A percentile compares a stretch with the other conserved stretches of the same genome.
Evolutionary conservation across 768 basidiomycete species (phyloP).

Genomic region (Gloeopeniophorella convolvens): DNA sequence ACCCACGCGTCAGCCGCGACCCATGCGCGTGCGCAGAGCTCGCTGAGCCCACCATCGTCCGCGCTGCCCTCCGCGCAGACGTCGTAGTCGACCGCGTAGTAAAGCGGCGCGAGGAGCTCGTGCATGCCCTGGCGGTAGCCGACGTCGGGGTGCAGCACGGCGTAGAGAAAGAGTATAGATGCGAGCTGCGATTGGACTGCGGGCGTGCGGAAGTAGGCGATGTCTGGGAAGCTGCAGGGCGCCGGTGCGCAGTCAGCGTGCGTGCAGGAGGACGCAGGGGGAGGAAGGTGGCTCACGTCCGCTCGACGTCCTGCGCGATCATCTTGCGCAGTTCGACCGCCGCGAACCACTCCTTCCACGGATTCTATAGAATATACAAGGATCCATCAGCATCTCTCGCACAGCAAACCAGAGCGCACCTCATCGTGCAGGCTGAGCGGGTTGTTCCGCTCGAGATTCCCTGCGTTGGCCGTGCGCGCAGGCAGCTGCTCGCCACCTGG

Average conservation of each 20-base stretch:
- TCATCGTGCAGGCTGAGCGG: constrained; percentile 76
- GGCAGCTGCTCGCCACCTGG: constrained; percentile 42
- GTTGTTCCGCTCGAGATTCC: constrained; percentile 66
- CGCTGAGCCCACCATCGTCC: constrained; percentile 37
- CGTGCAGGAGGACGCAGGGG: not conserved
- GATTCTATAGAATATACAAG: constrained; percentile 49
- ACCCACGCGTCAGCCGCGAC: constrained; percentile 85
- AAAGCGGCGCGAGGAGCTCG: constrained; percentile 85
- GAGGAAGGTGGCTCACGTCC: constrained; percentile 59
- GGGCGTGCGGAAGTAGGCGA: constrained; percentile 76
- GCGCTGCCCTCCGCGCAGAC: constrained; percentile 42
- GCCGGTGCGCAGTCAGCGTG: not conserved
- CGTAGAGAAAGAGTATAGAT: constrained; percentile 83
- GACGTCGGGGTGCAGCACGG: constrained; percentile 68
- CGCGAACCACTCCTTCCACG: constrained; percentile 93
- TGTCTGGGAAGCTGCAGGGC: constrained; percentile 80
- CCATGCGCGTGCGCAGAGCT: constrained; percentile 61
- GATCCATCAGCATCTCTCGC: constrained; percentile 4
- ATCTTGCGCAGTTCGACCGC: constrained; percentile 84
- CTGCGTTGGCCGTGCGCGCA: constrained; percentile 21
- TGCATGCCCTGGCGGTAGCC: constrained; percentile 99
- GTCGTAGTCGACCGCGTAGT: constrained; percentile 80
- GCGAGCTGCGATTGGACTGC: constrained; percentile 75
- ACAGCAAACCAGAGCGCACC: constrained; percentile 34
- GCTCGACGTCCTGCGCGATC: constrained; percentile 90